Conservation (phyloP, 441 rosid genomes). For the Eruca vesicaria region DNA sequence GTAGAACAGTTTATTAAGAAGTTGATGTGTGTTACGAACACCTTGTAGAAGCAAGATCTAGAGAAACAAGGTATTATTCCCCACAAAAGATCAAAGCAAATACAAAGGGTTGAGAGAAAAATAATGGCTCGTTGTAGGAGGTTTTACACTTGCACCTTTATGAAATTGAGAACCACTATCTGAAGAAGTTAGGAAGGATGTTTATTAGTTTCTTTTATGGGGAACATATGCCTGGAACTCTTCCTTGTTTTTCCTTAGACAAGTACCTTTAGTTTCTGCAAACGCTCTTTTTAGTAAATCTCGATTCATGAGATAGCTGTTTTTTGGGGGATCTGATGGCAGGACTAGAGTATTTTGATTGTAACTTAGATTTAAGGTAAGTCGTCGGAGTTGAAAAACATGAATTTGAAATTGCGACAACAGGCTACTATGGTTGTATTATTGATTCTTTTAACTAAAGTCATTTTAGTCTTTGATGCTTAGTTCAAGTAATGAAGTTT, state of each 20-base stretch:
- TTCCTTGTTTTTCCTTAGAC: too few relatives aligned
- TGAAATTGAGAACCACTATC: neutral
- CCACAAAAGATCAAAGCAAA: too few relatives aligned
- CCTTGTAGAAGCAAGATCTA: too few relatives aligned
- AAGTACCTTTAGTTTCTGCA: neutral
- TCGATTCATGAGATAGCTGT: neutral
- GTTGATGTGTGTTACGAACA: too few relatives aligned
- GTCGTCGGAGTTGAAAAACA: neutral
- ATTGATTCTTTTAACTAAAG: neutral
- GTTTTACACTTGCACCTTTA: neutral
- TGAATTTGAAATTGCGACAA: neutral
- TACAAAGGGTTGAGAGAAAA: too few relatives aligned
- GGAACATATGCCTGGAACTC: too few relatives aligned
- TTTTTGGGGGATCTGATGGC: neutral
- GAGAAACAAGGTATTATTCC: too few relatives aligned
- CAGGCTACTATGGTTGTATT: neutral
- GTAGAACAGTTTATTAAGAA: too few relatives aligned
- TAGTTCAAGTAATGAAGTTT: neutral
- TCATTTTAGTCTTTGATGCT: neutral
- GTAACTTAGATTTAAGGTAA: too few relatives aligned
- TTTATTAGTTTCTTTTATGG: too few relatives aligned
- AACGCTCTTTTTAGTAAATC: neutral
- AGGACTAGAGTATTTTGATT: neutral
- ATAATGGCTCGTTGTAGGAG: neutral
- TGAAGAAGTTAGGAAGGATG: neutral